Base-by-base conservation (phyloP, 495 filamentous ascomycete genomes). In the Trichoderma asperelloides region DNA sequence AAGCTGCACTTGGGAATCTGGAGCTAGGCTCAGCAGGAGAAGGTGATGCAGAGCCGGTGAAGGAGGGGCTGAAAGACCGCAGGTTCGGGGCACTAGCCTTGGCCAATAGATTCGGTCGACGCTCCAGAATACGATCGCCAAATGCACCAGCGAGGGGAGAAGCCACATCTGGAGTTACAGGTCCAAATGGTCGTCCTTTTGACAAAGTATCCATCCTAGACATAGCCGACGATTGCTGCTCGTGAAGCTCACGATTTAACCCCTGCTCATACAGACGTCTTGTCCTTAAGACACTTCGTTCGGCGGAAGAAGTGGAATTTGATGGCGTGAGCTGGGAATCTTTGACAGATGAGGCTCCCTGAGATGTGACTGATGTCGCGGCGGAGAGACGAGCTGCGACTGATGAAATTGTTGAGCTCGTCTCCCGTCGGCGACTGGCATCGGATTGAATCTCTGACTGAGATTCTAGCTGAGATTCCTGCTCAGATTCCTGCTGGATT, bases 331-430 rank as follows among this genome's bases (percentile, higher is more conserved):
- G 69, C 60, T 79, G 81, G 72, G 71, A 69, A 69, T 84, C 72
- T 75, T 81, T 80, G 69, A 82, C 27, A 7, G 81, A 82, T 7
- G 78, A 76, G 2, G 87, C 79, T 15, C 80, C 81, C 66, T 91
- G 87, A 16, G 93, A 97, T n/a, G 89, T 87, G 66, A 96, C 81
- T 0, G 95, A 98, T 5, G 94, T 98, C 6, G 93, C 95, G 21
- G 95, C 97, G 1, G 95, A 97, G 16, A 84, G 87, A 15, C 91
- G 87, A 28, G 85, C 85, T 25, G 86, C 86, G 2, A 82, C 87
- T 1, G 93, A 97, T 25, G 88, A 90, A 0, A 90, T 94, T 0
- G 95, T 97, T 6, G 94, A 97, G 13, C 85, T 85, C 0, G 95
- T 98, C 67, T 91, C 91, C 9, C 94, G 82, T 68, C 64, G 39